Evolutionary conservation across 2,329 filamentous ascomycete genomes (phyloP), one percentile per base, ranked within the genome.

Genomic region (Penicillium sp.): DNA sequence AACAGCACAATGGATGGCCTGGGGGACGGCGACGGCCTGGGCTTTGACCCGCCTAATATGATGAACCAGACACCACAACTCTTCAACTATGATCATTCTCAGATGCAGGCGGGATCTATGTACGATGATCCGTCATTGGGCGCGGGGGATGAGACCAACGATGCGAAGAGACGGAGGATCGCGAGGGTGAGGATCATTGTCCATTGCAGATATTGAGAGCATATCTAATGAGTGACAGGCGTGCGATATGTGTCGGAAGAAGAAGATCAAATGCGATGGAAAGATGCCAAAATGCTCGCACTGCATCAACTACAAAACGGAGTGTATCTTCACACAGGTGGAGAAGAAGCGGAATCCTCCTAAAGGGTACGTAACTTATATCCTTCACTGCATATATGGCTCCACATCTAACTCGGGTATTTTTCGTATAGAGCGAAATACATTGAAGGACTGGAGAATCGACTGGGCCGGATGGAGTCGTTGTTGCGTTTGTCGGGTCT

Each of bases 261-360:
- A 85, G 72, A 77, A 88, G 72, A 95, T 97, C 72, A 97, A 97
- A 73, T 97, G 91, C 71, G 93, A 97, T 66, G 91, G 93, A 59
- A 95, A 94, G 73, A 82, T 95, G 72, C 91, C 93, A 33, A 83
- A 89, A 53, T 98, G 93, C 71, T 90, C 88, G 7, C 93, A 97
- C 71, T 98, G 91, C 69, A 85, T 86, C 68, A 97, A 96, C 69
- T 96, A 96, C 76, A 96, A 96, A 77, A 96, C 90, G 5, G 89
- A 95, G 62, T 98, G 91, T 69, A 81, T 95, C 60, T 97, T 97
- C 66, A 97, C 93, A 0, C 89, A 95, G 67, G 90, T 97, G 33
- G 93, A 98, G 75, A 98, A 98, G 82, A 98, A 98, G 78, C 81
- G 93, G 52, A 93, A 87, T 69, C 91, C 93, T 46, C 93, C 91